A percentile compares a stretch with the other conserved stretches of the same genome.
Conservation (phyloP, 164 flowering plant species). For the Umbellularia californica region DNA sequence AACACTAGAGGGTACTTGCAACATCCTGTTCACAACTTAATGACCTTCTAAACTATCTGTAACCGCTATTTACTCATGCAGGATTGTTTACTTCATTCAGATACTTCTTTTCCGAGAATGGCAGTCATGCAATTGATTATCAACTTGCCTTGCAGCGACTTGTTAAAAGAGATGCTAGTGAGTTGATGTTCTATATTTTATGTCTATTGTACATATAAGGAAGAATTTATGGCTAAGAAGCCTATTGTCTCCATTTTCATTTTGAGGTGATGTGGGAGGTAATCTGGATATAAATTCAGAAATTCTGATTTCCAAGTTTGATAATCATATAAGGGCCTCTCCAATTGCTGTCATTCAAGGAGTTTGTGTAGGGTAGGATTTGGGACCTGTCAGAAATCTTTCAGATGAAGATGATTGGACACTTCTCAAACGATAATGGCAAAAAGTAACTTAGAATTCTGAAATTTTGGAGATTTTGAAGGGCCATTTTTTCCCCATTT, state of each 20-base stretch:
- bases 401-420: too few relatives aligned
- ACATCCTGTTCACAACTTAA: background rate
- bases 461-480: too few relatives aligned
- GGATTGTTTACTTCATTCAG: conserved; percentile 69
- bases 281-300: background rate
- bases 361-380: background rate
- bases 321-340: background rate
- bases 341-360: too few relatives aligned
- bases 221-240: background rate
- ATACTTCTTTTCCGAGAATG: conserved; percentile 75
- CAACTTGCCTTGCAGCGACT: conserved; percentile 65
- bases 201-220: too few relatives aligned
- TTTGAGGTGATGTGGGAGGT: background rate
- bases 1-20: conserved; percentile 57
- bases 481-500: too few relatives aligned
- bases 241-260: background rate
- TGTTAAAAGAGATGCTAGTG: conserved; percentile 60
- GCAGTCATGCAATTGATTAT: conserved; percentile 60
- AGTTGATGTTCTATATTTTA: conserved; percentile 15
- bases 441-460: too few relatives aligned
- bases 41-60: background rate
- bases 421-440: too few relatives aligned
- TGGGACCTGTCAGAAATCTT: too few relatives aligned
- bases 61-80: conserved; percentile 22
- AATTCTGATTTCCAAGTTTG: background rate